Conservation (phyloP, 768 basidiomycete species). For the Hericium alpestre region DNA sequence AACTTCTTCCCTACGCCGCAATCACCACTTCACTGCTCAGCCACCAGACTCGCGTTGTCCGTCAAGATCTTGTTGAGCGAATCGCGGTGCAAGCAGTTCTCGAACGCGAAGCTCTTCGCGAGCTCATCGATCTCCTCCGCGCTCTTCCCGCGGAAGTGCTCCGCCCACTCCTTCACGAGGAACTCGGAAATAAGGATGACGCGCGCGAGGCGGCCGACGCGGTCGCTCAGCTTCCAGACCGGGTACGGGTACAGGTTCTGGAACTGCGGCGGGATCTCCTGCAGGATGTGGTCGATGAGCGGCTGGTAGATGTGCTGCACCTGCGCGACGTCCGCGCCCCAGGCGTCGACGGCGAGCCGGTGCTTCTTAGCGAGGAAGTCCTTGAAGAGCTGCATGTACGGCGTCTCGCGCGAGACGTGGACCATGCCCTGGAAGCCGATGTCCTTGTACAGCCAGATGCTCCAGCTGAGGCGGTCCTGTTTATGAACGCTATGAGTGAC, state of each 20-base stretch:
- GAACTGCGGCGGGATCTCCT: constrained; percentile 41
- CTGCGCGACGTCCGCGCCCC: constrained; percentile 57
- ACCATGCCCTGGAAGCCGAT: constrained; percentile 86
- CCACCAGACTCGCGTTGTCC: constrained; percentile 18
- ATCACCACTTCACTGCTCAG: neutral
- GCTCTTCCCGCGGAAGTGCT: constrained; percentile 50
- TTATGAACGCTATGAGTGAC: neutral
- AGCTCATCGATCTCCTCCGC: constrained; percentile 57
- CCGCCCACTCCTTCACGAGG: constrained; percentile 64
- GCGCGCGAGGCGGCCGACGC: constrained; percentile 50
- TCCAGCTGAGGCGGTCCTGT: constrained; percentile 62
- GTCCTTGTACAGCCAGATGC: constrained; percentile 84
- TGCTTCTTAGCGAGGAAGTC: constrained; percentile 72
- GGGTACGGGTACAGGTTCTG: constrained; percentile 52
- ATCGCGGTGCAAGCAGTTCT: constrained; percentile 57
- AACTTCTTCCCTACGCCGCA: no score
- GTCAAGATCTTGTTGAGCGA: constrained; percentile 33
- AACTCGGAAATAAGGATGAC: constrained; percentile 64
- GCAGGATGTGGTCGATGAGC: constrained; percentile 47
- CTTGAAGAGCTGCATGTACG: constrained; percentile 61
- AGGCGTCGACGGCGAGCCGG: constrained; percentile 63
- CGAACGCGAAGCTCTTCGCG: constrained; percentile 66
- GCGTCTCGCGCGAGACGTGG: constrained; percentile 52
- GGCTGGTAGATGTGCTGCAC: constrained; percentile 56
- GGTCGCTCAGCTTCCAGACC: constrained; percentile 48